A percentile compares a stretch with the other conserved stretches of the same genome.
These are phyloP conservation scores for Rusavskia elegans DNA, from an alignment of 495 filamentous ascomycete genomes.

Conservation along the genomic window DNA sequence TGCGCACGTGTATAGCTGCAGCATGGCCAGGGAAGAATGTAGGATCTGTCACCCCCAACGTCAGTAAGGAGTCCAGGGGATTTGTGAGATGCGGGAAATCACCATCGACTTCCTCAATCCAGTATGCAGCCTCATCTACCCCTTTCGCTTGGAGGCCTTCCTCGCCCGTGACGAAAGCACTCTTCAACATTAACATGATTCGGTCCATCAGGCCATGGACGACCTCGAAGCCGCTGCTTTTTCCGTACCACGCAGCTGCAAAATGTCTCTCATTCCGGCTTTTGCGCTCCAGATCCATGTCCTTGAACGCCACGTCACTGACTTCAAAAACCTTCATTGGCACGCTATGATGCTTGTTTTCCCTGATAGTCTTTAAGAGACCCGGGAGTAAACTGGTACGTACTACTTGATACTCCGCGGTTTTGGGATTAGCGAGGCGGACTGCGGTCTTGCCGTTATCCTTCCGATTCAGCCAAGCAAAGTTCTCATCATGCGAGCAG, in stretches of 20 bases:
- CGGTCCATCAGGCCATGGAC: conserved; percentile 91
- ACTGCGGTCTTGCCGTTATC: conserved; percentile 80
- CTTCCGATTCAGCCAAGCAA: conserved; percentile 81
- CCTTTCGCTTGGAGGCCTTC: conserved; percentile 45
- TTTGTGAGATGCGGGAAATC: conserved; percentile 6
- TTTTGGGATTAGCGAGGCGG: conserved; percentile 88
- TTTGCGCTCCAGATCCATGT: conserved; percentile 58
- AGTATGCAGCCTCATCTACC: conserved; percentile 53
- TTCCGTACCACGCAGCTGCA: conserved; percentile 88
- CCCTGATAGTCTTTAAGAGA: conserved; percentile 83
- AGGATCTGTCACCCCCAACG: conserved; percentile 35
- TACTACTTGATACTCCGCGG: conserved; percentile 89
- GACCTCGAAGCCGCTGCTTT: conserved; percentile 89
- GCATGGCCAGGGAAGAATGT: conserved; percentile 87
- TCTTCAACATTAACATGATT: conserved; percentile 81
- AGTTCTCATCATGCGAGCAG: conserved; percentile 98
- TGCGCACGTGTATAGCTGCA: conserved; percentile 59
- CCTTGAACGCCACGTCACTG: conserved; percentile 84
- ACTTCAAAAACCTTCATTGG: conserved; percentile 92
- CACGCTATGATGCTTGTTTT: conserved; percentile 80
- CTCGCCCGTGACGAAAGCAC: conserved; percentile 58
- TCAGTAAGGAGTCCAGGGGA: conserved; percentile 1
- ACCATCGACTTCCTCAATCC: conserved; percentile 83
- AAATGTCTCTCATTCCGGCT: conserved; percentile 86
- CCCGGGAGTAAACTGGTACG: conserved; percentile 80